Conservation (phyloP, 1,284 basidiomycete species). For the Phlebopus sp. region DNA sequence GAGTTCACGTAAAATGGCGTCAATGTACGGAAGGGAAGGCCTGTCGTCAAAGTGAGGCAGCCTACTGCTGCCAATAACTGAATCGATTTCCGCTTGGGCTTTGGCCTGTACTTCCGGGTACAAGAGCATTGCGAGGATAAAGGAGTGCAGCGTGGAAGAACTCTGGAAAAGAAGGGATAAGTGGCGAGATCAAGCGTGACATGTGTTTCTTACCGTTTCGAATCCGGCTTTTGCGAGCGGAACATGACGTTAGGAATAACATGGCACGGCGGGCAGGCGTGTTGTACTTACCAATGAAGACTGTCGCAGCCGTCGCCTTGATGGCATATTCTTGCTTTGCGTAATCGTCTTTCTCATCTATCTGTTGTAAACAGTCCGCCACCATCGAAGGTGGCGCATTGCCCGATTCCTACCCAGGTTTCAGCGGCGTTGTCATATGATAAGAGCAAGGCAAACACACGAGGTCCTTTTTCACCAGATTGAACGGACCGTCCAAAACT, state of each 20-base stretch:
- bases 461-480: slow-evolving; percentile 20
- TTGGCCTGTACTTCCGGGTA: slow-evolving; percentile 36
- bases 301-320: slow-evolving; percentile 21
- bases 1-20: slow-evolving; percentile 36
- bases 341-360: slow-evolving; percentile 15
- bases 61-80: slow-evolving; percentile 28
- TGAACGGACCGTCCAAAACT: slow-evolving; percentile 24
- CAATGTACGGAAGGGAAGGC: slow-evolving; percentile 33
- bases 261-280: not conserved
- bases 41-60: slow-evolving; percentile 36
- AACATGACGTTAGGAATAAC: not conserved
- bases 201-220: slow-evolving; percentile 21
- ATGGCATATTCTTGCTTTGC: slow-evolving; percentile 21
- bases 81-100: slow-evolving; percentile 34
- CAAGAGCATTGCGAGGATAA: slow-evolving; percentile 38
- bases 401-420: slow-evolving; percentile 11
- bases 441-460: slow-evolving; percentile 8
- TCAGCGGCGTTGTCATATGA: not conserved
- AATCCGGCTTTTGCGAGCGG: slow-evolving; percentile 20
- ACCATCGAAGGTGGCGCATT: slow-evolving; percentile 22
- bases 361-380: slow-evolving; percentile 20
- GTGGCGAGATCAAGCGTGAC: not conserved
- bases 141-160: slow-evolving; percentile 25
- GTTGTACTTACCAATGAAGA: slow-evolving; percentile 20
- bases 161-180: slow-evolving; percentile 15